Conservation (phyloP, 2,329 filamentous ascomycete genomes). For the Pseudogymnoascus sp. region DNA sequence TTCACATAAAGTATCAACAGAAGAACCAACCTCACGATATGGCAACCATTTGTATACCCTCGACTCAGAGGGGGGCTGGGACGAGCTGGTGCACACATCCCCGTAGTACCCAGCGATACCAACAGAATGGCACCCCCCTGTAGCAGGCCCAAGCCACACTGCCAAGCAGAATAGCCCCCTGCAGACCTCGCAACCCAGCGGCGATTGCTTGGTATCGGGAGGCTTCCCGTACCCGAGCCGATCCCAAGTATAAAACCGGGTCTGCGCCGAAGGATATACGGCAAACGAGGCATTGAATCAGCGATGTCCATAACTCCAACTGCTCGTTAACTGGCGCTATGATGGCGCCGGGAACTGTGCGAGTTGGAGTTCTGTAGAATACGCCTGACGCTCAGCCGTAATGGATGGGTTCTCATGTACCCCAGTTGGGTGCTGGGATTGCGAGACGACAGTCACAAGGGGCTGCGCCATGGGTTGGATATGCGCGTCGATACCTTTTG, state of each 20-base stretch:
- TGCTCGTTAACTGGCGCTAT: not conserved
- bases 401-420: not conserved
- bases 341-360: not conserved
- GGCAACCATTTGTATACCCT: not conserved
- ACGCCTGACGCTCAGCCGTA: not conserved
- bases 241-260: not conserved
- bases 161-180: not conserved
- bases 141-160: not conserved
- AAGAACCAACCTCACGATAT: not conserved
- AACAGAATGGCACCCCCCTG: not conserved
- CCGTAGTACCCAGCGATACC: not conserved
- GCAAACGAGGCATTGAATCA: not conserved
- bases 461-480: not conserved
- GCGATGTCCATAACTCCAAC: not conserved
- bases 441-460: not conserved
- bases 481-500: not conserved
- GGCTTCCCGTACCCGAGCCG: not conserved
- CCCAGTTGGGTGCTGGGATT: not conserved
- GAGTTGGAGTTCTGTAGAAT: not conserved
- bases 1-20: not conserved
- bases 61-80: not conserved
- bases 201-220: not conserved
- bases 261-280: not conserved
- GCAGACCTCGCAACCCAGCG: not conserved
- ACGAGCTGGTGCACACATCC: not conserved